phyloP scores from a whole-genome alignment of 202 grass and related monocot species.

The Setaria italica region DNA sequence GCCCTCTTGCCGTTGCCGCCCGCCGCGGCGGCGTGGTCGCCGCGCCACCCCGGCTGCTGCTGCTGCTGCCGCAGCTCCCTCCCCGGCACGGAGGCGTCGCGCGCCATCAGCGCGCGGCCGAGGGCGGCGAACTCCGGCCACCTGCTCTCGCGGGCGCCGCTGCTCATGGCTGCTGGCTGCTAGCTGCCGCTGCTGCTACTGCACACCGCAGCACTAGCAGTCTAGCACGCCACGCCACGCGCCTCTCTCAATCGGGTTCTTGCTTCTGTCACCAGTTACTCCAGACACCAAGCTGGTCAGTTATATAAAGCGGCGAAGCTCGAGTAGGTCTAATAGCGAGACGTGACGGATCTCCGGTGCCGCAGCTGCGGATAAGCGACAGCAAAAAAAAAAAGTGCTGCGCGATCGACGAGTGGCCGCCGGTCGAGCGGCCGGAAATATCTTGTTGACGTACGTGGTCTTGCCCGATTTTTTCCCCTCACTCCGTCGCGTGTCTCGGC shows the following conservation, averaged over 20 bases:
- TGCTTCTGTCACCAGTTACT: too few species aligned
- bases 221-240: neutral
- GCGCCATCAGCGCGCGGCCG: neutral
- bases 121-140: conserved; percentile 36
- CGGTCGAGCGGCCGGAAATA: neutral
- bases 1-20: conserved; percentile 28
- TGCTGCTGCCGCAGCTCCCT: neutral
- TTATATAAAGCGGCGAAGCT: neutral
- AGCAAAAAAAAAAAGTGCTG: neutral
- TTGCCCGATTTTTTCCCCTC: conserved; percentile 9
- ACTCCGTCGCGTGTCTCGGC: neutral
- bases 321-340: neutral
- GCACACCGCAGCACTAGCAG: neutral
- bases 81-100: conserved; percentile 29
- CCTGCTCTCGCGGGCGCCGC: conserved; percentile 36
- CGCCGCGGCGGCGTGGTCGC: neutral
- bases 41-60: conserved; percentile 17
- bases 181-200: neutral
- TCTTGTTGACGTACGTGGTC: neutral
- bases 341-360: neutral
- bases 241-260: neutral
- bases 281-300: neutral
- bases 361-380: neutral
- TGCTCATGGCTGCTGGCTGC: conserved; percentile 45
- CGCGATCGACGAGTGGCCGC: neutral